Percentiles rank a stretch among this genome's conserved stretches.
These are phyloP conservation scores for Epichloe hybrida DNA, from an alignment of 2,329 filamentous ascomycete species.

Conservation along the genomic window DNA sequence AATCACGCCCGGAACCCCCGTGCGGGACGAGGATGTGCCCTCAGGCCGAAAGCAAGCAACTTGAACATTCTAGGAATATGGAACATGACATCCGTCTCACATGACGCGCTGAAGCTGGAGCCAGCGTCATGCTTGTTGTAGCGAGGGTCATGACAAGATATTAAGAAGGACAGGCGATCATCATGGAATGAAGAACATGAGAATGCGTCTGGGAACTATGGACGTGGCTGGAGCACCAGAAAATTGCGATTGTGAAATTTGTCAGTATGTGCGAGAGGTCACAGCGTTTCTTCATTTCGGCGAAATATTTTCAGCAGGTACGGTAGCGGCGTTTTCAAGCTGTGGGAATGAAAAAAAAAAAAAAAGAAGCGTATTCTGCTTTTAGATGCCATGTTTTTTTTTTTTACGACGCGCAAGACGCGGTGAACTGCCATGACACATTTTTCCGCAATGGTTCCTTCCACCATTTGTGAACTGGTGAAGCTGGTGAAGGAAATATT, in stretches of 20 bases:
- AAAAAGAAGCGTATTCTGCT: neutral
- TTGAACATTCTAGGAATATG: slow-evolving; percentile 25
- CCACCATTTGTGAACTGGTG: too few species aligned
- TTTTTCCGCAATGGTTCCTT: too few species aligned
- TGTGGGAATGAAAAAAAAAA: neutral
- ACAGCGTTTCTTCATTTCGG: neutral
- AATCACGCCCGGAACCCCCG: slow-evolving; percentile 27
- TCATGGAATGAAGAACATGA: neutral
- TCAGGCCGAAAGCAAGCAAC: slow-evolving; percentile 28
- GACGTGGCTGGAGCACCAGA: neutral
- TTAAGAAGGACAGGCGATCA: neutral
- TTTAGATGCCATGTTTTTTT: neutral
- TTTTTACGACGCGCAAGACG: too few species aligned
- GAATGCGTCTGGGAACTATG: neutral
- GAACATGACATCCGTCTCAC: slow-evolving; percentile 21
- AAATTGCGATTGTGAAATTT: neutral
- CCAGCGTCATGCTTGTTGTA: neutral
- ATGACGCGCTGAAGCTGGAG: slow-evolving; percentile 18
- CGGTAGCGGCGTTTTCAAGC: neutral
- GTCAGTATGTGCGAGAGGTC: neutral
- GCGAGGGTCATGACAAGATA: neutral
- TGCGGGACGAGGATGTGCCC: slow-evolving; percentile 16
- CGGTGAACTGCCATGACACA: too few species aligned
- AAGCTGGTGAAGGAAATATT: too few species aligned
- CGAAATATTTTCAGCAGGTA: neutral